Evolutionary conservation across 176 grass and related monocot species (phyloP), one percentile per base, ranked within the genome.

Genomic region (Ananas comosus): DNA sequence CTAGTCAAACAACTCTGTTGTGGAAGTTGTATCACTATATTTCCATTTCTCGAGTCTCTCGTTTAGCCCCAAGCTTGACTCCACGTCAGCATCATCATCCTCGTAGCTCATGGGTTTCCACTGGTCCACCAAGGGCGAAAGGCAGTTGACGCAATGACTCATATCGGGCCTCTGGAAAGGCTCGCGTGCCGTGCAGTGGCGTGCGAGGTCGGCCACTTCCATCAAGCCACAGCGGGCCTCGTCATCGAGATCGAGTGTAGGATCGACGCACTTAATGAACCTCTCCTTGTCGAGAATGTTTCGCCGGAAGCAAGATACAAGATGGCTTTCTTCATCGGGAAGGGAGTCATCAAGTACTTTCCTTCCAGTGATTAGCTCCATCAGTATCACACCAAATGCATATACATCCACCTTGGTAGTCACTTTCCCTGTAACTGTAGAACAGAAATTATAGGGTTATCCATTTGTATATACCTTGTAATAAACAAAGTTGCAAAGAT

Each of bases 371-470:
- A 97, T 92, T 63, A 97, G 54, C 77, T 97, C 94, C 94, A 97
- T 97, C 65, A 97, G 77, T 87, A 97, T 90, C 47, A 97, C 89
- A 48, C 89, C 94, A 19, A 85, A 97, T 72, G 94, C 94, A 83
- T 97, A 97, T 13, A 97, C 86, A 72, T 97, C 94, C 14, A 90
- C 86, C 73, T 97, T 97, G 28, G 89, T 92, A 13, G 89, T 92
- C 72, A 97, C 86, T 68, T 90, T 97, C 68, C 94, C 94, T 64
- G 94, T 97, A 72, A 83, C 94, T 97, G 86, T 73, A 61, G 78
- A 42, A 76, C 67, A 66, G 72, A 14, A 48, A 67, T 80, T 27
- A 12, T 53, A 13, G 25, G 64, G 9, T 27, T 87, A 54, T 81
- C 9, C 48, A 70, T 51, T 42, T 18, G 17, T 64, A 1, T 52